Conservation (phyloP, 2,329 filamentous ascomycete genomes). For the Niveomyces coronatus region DNA sequence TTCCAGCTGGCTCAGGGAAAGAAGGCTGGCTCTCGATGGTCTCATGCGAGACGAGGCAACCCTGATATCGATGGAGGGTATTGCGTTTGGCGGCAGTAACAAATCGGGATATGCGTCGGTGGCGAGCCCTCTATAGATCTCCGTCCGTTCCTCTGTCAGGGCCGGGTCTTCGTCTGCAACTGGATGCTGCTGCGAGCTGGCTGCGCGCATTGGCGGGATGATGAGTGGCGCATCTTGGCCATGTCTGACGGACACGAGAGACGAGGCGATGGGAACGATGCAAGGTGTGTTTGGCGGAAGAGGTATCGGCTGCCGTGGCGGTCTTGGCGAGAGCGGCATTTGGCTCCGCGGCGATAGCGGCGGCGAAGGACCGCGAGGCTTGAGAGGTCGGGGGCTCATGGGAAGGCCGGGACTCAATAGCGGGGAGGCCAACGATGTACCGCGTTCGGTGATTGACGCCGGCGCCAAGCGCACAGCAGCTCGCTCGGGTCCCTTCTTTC, state of each 20-base stretch:
- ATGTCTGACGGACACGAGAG: constrained; percentile 6
- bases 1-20: constrained; percentile 69
- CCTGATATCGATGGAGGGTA: constrained; percentile 74
- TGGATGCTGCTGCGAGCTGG: constrained; percentile 26
- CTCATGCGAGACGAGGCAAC: constrained; percentile 93
- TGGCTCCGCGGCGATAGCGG: constrained; percentile 53
- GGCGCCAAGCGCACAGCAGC: too few species aligned
- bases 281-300: constrained; percentile 54
- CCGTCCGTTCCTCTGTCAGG: constrained; percentile 32
- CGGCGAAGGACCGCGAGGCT: constrained; percentile 48
- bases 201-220: constrained; percentile 7
- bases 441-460: constrained; percentile 31
- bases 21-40: constrained; percentile 75
- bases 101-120: constrained; percentile 83
- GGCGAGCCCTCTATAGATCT: constrained; percentile 66
- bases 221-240: constrained; percentile 5
- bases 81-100: constrained; percentile 75
- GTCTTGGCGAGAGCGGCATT: constrained; percentile 30
- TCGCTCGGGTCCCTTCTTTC: too few species aligned
- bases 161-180: constrained; percentile 22
- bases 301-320: constrained; percentile 63
- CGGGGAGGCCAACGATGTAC: constrained; percentile 27
- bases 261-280: constrained; percentile 33
- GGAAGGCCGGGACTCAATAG: constrained; percentile 52
- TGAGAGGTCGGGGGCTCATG: constrained; percentile 46